These are phyloP conservation scores for Diutina catenulata DNA, from an alignment of 1,139 yeast species.

Conservation along the genomic window DNA sequence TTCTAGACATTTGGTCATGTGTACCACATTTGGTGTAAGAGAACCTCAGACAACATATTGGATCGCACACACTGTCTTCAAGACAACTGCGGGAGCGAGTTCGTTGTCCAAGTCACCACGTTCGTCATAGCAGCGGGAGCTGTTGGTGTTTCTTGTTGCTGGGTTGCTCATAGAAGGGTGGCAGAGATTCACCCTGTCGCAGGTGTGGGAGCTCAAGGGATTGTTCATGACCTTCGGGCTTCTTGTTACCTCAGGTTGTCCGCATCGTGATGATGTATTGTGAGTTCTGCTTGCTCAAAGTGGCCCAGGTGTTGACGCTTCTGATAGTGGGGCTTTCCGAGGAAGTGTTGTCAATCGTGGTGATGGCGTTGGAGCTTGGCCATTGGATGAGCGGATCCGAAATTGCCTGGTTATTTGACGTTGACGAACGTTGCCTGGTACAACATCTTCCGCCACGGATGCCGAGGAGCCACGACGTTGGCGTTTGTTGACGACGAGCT, in stretches of 20 bases:
- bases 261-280: conserved; percentile 83
- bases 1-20: no score
- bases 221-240: conserved; percentile 40
- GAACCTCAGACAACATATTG: no score
- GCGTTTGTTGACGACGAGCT: no score
- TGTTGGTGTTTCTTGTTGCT: conserved; percentile 41
- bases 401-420: conserved; percentile 66
- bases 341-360: conserved; percentile 70
- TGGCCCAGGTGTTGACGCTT: conserved; percentile 77
- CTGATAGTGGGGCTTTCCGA: conserved; percentile 89
- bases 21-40: no score
- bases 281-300: conserved; percentile 72
- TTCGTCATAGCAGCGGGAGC: conserved; percentile 87
- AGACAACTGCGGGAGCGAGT: no score
- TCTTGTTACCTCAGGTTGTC: conserved; percentile 64
- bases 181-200: conserved; percentile 34
- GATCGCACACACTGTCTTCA: no score
- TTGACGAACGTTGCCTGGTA: conserved; percentile 72
- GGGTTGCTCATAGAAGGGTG: conserved; percentile 64
- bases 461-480: no score
- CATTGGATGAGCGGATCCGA: conserved; percentile 61
- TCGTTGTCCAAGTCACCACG: no score
- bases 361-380: conserved; percentile 62
- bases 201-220: conserved; percentile 56
- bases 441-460: conserved; percentile 62